Percentiles rank a stretch among this genome's conserved stretches.
These are phyloP conservation scores for Hyphopichia burtonii DNA, from an alignment of 1,139 yeast genomes.

Conservation along the genomic window DNA sequence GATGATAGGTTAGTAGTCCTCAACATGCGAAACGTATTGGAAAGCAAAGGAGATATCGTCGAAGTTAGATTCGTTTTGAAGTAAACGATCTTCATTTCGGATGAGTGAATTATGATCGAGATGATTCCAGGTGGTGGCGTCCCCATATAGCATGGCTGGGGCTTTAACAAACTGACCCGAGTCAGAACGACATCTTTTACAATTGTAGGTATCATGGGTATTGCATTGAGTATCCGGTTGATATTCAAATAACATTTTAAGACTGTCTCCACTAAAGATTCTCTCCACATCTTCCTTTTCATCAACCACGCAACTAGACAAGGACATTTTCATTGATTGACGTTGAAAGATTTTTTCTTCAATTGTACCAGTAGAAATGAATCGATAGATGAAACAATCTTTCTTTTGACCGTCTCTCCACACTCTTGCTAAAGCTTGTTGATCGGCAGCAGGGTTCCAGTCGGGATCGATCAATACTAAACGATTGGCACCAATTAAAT, in stretches of 20 bases:
- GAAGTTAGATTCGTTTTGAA: conserved; percentile 69
- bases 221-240: conserved; percentile 73
- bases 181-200: conserved; percentile 71
- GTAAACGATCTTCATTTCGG: conserved; percentile 70
- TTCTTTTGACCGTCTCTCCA: conserved; percentile 99
- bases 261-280: conserved; percentile 77
- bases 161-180: conserved; percentile 62
- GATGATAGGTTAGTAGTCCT: conserved; percentile 3
- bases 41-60: conserved; percentile 82
- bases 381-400: conserved; percentile 91
- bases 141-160: conserved; percentile 94
- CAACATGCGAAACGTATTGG: conserved; percentile 81
- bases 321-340: conserved; percentile 92
- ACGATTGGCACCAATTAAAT: conserved; percentile 93
- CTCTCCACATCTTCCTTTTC: conserved; percentile 95
- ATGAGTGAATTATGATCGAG: conserved; percentile 60
- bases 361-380: conserved; percentile 91
- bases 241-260: conserved; percentile 73
- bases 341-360: conserved; percentile 96
- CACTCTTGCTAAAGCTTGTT: conserved; percentile 95
- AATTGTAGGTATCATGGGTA: conserved; percentile 89
- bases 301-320: conserved; percentile 95
- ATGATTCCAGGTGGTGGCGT: conserved; percentile 98
- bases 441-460: conserved; percentile 99
- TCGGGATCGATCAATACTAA: conserved; percentile 90